Evolutionary conservation across 805 yeast genomes (phyloP).

Genomic region (Lipomyces yamadae): DNA sequence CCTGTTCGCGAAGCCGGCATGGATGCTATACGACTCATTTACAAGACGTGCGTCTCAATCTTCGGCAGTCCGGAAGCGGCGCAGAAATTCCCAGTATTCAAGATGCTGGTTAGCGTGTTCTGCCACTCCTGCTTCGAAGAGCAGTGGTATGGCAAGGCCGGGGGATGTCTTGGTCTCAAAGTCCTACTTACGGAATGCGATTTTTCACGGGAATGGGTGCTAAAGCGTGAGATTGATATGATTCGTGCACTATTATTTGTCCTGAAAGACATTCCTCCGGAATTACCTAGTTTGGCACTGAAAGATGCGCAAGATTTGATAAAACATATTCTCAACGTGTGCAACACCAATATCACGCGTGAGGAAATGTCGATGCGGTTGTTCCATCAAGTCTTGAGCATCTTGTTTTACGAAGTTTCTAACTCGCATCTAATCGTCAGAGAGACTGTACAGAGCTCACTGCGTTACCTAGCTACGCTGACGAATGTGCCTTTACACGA

Average conservation of each 20-base stretch:
- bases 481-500: constrained; percentile 72
- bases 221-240: constrained; percentile 78
- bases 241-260: constrained; percentile 87
- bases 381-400: constrained; percentile 81
- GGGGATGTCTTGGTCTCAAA: constrained; percentile 84
- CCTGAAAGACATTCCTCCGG: constrained; percentile 83
- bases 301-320: constrained; percentile 72
- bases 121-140: constrained; percentile 93
- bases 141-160: constrained; percentile 80
- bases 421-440: constrained; percentile 85
- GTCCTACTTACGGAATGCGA: constrained; percentile 70
- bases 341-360: constrained; percentile 65
- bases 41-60: constrained; percentile 62
- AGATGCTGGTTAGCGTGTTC: constrained; percentile 77
- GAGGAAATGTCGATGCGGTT: constrained; percentile 71
- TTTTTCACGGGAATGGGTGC: constrained; percentile 74
- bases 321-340: constrained; percentile 63
- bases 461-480: constrained; percentile 68
- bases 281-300: constrained; percentile 81
- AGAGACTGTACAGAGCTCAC: constrained; percentile 74
- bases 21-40: constrained; percentile 65
- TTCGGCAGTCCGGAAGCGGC: constrained; percentile 73
- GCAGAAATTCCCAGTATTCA: constrained; percentile 72
- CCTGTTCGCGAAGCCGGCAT: constrained; percentile 75
- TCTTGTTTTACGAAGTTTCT: constrained; percentile 88